These are phyloP conservation scores for Serendipita indica DNA, from an alignment of 768 basidiomycete species.

Conservation along the genomic window DNA sequence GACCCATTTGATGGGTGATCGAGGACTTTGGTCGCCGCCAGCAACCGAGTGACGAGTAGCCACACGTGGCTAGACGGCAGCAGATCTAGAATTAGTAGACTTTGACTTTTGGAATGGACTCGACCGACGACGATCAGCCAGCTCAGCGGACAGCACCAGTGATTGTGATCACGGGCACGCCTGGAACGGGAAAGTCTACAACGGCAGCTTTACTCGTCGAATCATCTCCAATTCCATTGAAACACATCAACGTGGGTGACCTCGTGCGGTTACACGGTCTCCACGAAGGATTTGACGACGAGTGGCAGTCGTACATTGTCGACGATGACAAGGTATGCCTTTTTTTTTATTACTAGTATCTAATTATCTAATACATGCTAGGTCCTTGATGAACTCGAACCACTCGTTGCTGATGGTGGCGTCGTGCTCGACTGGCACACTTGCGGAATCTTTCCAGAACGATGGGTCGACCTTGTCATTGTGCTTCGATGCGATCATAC, in stretches of 20 bases:
- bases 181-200: constrained; percentile 92
- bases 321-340: constrained; percentile 84
- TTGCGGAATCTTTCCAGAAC: constrained; percentile 85
- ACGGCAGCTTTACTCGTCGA: constrained; percentile 72
- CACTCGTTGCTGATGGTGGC: constrained; percentile 50
- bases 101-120: background rate
- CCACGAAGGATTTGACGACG: constrained; percentile 76
- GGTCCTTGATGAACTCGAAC: constrained; percentile 82
- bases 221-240: constrained; percentile 52
- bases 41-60: too few species aligned
- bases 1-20: too few species aligned
- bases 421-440: constrained; percentile 91
- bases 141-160: constrained; percentile 14
- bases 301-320: constrained; percentile 89
- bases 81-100: too few species aligned
- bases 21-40: too few species aligned
- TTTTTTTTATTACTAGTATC: background rate
- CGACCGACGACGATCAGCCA: background rate
- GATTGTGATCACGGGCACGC: constrained; percentile 80
- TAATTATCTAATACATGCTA: constrained; percentile 20
- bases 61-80: too few species aligned
- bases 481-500: constrained; percentile 84
- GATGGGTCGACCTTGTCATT: constrained; percentile 92
- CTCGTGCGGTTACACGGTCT: constrained; percentile 70
- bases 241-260: constrained; percentile 82